Conservation (phyloP, 208 protist genomes). For the Trypanosoma cruzi region DNA sequence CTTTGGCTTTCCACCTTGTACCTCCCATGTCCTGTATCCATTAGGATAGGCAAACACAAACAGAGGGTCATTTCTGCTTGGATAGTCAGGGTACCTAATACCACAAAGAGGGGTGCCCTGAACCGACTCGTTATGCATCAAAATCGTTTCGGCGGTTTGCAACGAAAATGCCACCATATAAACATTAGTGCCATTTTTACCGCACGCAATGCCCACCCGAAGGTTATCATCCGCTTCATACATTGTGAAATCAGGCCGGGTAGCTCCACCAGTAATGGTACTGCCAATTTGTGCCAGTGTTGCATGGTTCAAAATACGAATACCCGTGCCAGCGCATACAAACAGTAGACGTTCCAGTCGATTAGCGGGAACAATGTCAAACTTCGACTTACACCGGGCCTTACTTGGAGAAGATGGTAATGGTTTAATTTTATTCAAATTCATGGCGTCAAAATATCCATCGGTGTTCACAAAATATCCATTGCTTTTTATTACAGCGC, state of each 20-base stretch:
- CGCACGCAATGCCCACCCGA: slow-evolving; percentile 22
- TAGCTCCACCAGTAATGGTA: background rate
- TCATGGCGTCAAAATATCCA: slow-evolving; percentile 12
- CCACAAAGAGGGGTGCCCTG: slow-evolving; percentile 5
- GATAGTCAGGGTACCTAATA: slow-evolving; percentile 10
- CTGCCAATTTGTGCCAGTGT: slow-evolving; percentile 3
- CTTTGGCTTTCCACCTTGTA: background rate
- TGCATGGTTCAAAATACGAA: slow-evolving; percentile 2
- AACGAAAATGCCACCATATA: slow-evolving; percentile 20
- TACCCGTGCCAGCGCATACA: slow-evolving; percentile 4
- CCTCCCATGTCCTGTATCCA: slow-evolving; percentile 12
- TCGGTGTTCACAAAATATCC: slow-evolving; percentile 23
- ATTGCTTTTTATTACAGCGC: slow-evolving; percentile 7
- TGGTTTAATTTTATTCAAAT: slow-evolving; percentile 7
- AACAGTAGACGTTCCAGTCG: slow-evolving; percentile 13
- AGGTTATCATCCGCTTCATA: slow-evolving; percentile 16
- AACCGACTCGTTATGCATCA: background rate
- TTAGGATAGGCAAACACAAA: slow-evolving; percentile 17
- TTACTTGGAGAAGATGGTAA: background rate
- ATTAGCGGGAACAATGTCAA: slow-evolving; percentile 12
- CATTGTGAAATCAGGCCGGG: background rate
- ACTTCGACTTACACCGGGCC: slow-evolving; percentile 1
- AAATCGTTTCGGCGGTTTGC: background rate
- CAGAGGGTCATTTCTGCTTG: background rate
- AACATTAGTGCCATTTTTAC: background rate